Conservation (phyloP, 495 filamentous ascomycete species). For the Melanomma pulvis-pyrius region DNA sequence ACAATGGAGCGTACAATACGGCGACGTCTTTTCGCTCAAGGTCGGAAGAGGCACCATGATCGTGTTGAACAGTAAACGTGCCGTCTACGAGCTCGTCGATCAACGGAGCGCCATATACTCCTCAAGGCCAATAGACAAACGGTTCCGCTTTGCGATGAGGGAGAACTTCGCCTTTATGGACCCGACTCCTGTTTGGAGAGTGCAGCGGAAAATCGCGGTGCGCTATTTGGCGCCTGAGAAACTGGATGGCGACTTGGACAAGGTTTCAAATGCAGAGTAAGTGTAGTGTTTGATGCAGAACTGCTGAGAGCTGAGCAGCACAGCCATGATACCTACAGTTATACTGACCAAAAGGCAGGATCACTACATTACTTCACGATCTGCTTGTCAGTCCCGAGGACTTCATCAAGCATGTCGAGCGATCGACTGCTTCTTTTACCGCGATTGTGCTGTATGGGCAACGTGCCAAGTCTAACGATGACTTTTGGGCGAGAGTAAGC, state of each 20-base stretch:
- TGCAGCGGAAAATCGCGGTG: constrained; percentile 13
- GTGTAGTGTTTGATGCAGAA: neutral
- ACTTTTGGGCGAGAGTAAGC: constrained; percentile 24
- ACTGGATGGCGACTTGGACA: constrained; percentile 12
- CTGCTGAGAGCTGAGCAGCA: too few species aligned
- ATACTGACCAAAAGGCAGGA: constrained; percentile 1
- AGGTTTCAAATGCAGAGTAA: constrained; percentile 19
- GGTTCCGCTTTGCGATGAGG: constrained; percentile 3
- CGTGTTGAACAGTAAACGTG: constrained; percentile 38
- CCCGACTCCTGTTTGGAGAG: constrained; percentile 4
- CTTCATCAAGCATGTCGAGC: constrained; percentile 20
- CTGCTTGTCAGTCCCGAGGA: constrained; percentile 17
- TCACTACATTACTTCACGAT: constrained; percentile 21
- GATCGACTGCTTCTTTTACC: constrained; percentile 15
- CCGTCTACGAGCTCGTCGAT: constrained; percentile 42
- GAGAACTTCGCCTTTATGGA: constrained; percentile 26
- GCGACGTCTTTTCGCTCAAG: constrained; percentile 39
- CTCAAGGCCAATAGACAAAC: constrained; percentile 2
- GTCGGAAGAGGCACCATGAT: constrained; percentile 33
- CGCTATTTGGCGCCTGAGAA: constrained; percentile 11
- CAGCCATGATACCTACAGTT: too few species aligned
- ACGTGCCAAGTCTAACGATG: constrained; percentile 14
- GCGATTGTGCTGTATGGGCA: constrained; percentile 19
- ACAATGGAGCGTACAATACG: constrained; percentile 28
- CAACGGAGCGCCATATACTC: constrained; percentile 26